Evolutionary conservation across 352 stramenopile species (phyloP).

Genomic region (Plasmopara halstedii): DNA sequence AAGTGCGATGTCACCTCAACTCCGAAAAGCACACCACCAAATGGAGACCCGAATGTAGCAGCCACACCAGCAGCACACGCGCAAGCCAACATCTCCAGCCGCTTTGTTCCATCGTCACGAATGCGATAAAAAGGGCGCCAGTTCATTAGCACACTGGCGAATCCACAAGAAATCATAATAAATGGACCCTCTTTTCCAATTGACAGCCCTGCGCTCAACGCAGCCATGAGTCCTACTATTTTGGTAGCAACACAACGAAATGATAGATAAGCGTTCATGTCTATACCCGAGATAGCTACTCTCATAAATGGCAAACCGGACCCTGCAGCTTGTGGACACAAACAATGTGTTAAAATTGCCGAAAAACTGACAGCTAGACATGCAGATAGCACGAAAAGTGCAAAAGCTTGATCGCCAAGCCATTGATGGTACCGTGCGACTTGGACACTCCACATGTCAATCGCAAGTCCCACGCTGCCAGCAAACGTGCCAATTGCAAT

Average conservation of each 20-base stretch:
- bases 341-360: constrained; percentile 41
- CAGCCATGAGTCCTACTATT: constrained; percentile 56
- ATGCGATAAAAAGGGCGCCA: constrained; percentile 56
- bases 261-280: constrained; percentile 70
- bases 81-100: constrained; percentile 76
- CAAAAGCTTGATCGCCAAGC: constrained; percentile 45
- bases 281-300: constrained; percentile 75
- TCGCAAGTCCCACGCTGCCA: constrained; percentile 46
- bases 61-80: constrained; percentile 75
- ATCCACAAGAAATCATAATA: constrained; percentile 83
- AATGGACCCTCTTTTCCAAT: constrained; percentile 85
- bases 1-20: constrained; percentile 83
- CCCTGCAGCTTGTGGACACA: constrained; percentile 62
- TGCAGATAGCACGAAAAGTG: constrained; percentile 50
- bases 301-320: constrained; percentile 77
- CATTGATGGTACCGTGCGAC: constrained; percentile 57
- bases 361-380: constrained; percentile 40
- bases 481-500: constrained; percentile 64
- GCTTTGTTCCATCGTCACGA: constrained; percentile 72
- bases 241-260: constrained; percentile 66
- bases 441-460: constrained; percentile 57
- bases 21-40: constrained; percentile 80
- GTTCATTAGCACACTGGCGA: constrained; percentile 75
- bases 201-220: constrained; percentile 52
- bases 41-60: constrained; percentile 78